These are phyloP conservation scores for Fusarium sublunatum DNA, from an alignment of 2,329 filamentous ascomycete species.

Conservation along the genomic window DNA sequence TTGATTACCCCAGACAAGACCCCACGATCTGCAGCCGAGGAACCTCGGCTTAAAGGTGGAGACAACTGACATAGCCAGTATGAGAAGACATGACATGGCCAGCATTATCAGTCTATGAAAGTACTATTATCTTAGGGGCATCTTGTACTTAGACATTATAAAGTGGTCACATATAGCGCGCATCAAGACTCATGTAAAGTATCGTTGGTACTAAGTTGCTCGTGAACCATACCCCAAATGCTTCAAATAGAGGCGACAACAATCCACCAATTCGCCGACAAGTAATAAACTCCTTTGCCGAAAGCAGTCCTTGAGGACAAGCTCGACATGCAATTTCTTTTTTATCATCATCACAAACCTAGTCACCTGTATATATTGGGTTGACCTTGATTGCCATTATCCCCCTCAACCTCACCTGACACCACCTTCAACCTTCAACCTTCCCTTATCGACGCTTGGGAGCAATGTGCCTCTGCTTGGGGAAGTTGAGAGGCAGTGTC, in stretches of 20 bases:
- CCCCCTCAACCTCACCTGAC: background rate
- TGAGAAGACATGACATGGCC: background rate
- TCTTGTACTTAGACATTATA: background rate
- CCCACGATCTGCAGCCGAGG: slow-evolving; percentile 39
- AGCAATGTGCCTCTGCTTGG: slow-evolving; percentile 64
- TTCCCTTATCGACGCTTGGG: slow-evolving; percentile 43
- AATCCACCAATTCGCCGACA: slow-evolving; percentile 6
- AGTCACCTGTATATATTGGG: background rate
- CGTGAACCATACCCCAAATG: background rate
- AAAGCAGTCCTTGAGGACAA: slow-evolving; percentile 19
- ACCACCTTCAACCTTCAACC: background rate
- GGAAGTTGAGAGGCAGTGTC: slow-evolving; percentile 83
- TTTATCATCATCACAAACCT: slow-evolving; percentile 21
- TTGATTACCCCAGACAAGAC: slow-evolving; percentile 21
- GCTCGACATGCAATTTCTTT: slow-evolving; percentile 33
- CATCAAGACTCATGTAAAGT: background rate
- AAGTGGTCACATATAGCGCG: background rate
- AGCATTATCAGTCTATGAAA: background rate
- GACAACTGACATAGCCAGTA: background rate
- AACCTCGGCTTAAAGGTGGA: slow-evolving; percentile 36
- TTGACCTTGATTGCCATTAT: background rate
- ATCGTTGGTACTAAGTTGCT: background rate
- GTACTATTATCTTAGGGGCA: background rate
- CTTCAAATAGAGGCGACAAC: slow-evolving; percentile 5
- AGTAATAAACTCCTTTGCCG: slow-evolving; percentile 37